A percentile compares a stretch with the other conserved stretches of the same genome.
phyloP scores from a whole-genome alignment of 208 protist genomes.

The Wallacemonas sp. region DNA sequence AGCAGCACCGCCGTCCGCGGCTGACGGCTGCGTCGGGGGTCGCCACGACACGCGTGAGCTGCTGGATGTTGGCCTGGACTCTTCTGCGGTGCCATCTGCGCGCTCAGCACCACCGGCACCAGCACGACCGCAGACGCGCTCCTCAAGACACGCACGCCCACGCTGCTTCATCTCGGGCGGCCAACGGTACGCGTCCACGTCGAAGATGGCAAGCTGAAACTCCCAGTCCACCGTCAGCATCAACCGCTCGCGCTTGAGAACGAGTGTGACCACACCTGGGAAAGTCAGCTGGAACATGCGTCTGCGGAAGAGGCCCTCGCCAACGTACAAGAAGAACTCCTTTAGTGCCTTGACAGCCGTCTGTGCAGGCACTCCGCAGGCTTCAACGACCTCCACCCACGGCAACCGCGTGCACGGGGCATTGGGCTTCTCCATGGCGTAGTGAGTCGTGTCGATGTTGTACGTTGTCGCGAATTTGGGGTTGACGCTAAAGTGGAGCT shows the following conservation, averaged over 20 bases:
- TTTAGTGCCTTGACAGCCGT: constrained; percentile 62
- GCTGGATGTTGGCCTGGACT: constrained; percentile 34
- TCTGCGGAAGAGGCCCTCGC: constrained; percentile 71
- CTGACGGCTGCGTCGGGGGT: neutral
- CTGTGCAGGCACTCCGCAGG: constrained; percentile 67
- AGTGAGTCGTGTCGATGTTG: constrained; percentile 29
- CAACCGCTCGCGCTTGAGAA: constrained; percentile 61
- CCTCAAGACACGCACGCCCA: constrained; percentile 31
- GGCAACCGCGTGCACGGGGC: constrained; percentile 30
- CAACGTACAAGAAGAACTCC: constrained; percentile 85
- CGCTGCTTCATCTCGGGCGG: constrained; percentile 43
- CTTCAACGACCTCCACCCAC: constrained; percentile 66
- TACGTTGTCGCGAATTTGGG: constrained; percentile 34
- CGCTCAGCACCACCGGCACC: too few relatives aligned
- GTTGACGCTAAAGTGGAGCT: constrained; percentile 41
- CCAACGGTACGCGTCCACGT: constrained; percentile 77
- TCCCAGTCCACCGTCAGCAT: constrained; percentile 52
- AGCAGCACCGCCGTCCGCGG: neutral
- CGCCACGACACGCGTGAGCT: constrained; percentile 30
- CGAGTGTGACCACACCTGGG: constrained; percentile 59
- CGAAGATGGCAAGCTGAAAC: constrained; percentile 63
- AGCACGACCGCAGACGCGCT: too few relatives aligned
- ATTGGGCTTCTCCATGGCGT: constrained; percentile 29
- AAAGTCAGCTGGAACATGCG: constrained; percentile 68
- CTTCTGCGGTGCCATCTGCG: constrained; percentile 16